These are phyloP conservation scores for Ustilago cynodontis DNA, from an alignment of 1,284 basidiomycete species.

Conservation along the genomic window DNA sequence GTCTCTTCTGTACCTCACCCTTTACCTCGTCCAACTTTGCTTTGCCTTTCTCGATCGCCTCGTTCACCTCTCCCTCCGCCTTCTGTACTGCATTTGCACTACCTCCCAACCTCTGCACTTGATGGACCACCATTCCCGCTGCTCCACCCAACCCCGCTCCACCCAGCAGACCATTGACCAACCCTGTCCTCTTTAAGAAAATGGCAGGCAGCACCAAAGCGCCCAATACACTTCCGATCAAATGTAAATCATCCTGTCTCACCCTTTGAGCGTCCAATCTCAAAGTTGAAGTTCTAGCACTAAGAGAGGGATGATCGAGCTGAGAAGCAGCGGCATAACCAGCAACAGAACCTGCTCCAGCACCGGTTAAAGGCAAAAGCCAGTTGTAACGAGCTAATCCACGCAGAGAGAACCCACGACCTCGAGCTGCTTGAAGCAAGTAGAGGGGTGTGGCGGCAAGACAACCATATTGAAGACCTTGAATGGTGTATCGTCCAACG, in stretches of 20 bases:
- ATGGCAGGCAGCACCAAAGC: conserved; percentile 61
- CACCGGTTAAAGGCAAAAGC: conserved; percentile 53
- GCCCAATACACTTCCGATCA: conserved; percentile 64
- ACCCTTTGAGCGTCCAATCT: conserved; percentile 46
- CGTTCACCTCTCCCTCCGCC: conserved; percentile 5
- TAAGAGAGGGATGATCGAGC: conserved; percentile 34
- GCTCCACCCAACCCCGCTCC: conserved; percentile 64
- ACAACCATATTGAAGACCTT: conserved; percentile 57
- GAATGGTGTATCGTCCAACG: conserved; percentile 41
- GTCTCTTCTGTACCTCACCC: conserved; percentile 14
- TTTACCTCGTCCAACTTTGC: conserved; percentile 18
- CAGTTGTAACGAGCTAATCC: conserved; percentile 62
- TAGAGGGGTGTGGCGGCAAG: conserved; percentile 63
- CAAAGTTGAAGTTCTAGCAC: conserved; percentile 20
- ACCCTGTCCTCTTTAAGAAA: conserved; percentile 58
- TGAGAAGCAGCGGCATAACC: conserved; percentile 49
- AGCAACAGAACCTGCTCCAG: conserved; percentile 28
- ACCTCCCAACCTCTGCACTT: conserved; percentile 38
- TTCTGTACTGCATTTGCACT: neutral
- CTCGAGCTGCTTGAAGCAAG: conserved; percentile 45
- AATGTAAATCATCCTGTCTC: conserved; percentile 62
- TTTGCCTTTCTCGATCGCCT: conserved; percentile 7
- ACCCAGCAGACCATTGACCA: conserved; percentile 65
- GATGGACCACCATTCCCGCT: conserved; percentile 53
- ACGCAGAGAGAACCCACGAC: conserved; percentile 52